Conservation (phyloP, 352 stramenopile genomes). For the Aphanomyces astaci region DNA sequence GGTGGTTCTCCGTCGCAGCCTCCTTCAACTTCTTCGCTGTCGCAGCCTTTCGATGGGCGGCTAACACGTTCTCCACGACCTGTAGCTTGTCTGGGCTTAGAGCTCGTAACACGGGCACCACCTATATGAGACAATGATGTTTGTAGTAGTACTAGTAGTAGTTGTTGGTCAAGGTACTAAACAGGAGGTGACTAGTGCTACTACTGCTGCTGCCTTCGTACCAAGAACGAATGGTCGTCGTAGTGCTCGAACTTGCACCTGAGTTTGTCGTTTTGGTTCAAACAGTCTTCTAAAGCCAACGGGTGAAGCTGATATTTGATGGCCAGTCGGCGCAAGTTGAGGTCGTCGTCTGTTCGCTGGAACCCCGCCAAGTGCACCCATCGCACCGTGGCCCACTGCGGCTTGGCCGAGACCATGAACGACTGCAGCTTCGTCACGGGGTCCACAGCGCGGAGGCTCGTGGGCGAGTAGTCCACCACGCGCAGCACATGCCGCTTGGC, state of each 20-base stretch:
- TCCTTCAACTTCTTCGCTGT: no score
- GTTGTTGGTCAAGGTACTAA: no score
- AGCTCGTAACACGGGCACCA: no score
- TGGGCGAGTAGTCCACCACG: slow-evolving; percentile 70
- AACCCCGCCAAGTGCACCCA: slow-evolving; percentile 69
- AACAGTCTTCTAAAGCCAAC: slow-evolving; percentile 70
- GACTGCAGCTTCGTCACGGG: slow-evolving; percentile 56
- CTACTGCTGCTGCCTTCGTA: no score
- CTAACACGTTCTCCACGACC: no score
- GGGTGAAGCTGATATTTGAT: slow-evolving; percentile 80
- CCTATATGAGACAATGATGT: no score
- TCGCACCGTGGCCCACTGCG: slow-evolving; percentile 65
- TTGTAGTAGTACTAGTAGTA: no score
- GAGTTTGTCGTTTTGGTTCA: slow-evolving; percentile 58
- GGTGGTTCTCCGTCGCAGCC: no score
- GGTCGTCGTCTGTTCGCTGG: slow-evolving; percentile 35
- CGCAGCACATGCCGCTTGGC: slow-evolving; percentile 37
- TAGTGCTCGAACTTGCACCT: slow-evolving; percentile 84
- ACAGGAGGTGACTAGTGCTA: neutral
- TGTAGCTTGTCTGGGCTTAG: no score
- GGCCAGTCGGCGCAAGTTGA: slow-evolving; percentile 58
- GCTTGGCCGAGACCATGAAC: slow-evolving; percentile 78
- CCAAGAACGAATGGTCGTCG: slow-evolving; percentile 68
- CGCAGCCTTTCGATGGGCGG: no score
- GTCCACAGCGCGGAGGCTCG: slow-evolving; percentile 66